phyloP scores from a whole-genome alignment of 768 basidiomycete genomes.

The Boletus rubropictus region DNA sequence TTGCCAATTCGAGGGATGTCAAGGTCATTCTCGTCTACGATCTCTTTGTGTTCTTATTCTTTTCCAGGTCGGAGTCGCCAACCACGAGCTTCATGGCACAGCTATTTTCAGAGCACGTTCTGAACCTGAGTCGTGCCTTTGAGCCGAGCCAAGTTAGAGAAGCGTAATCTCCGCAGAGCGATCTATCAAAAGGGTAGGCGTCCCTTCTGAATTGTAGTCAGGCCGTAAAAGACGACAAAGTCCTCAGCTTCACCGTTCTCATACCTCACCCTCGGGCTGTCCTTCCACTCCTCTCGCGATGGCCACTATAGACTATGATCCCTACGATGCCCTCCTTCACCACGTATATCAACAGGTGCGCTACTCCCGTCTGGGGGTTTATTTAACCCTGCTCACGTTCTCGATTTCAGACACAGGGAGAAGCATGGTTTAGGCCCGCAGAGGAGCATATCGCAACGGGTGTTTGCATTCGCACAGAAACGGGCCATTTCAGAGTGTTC shows the following conservation, averaged over 20 bases:
- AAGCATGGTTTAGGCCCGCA: constrained; percentile 81
- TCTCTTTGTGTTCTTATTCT: no score
- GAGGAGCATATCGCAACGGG: constrained; percentile 73
- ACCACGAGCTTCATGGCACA: no score
- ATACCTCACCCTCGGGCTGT: constrained; percentile 4
- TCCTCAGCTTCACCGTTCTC: constrained; percentile 3
- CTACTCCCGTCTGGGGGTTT: not conserved
- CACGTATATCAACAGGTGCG: constrained; percentile 73
- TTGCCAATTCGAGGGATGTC: not conserved
- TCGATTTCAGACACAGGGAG: constrained; percentile 61
- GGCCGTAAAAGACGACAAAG: not conserved
- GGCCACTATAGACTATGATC: constrained; percentile 64
- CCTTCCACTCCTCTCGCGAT: constrained; percentile 2
- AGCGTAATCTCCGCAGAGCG: not conserved
- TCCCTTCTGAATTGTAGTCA: not conserved
- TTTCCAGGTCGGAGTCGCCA: no score
- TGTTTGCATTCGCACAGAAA: constrained; percentile 66
- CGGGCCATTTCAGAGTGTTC: constrained; percentile 69
- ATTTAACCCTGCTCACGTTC: not conserved
- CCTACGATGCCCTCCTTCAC: constrained; percentile 73
- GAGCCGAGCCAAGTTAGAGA: no score
- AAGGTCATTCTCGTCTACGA: no score
- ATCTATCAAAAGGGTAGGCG: not conserved
- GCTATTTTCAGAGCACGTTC: no score
- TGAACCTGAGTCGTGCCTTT: not conserved